Conservation (phyloP, 495 filamentous ascomycete species). For the Glonium stellatum region DNA sequence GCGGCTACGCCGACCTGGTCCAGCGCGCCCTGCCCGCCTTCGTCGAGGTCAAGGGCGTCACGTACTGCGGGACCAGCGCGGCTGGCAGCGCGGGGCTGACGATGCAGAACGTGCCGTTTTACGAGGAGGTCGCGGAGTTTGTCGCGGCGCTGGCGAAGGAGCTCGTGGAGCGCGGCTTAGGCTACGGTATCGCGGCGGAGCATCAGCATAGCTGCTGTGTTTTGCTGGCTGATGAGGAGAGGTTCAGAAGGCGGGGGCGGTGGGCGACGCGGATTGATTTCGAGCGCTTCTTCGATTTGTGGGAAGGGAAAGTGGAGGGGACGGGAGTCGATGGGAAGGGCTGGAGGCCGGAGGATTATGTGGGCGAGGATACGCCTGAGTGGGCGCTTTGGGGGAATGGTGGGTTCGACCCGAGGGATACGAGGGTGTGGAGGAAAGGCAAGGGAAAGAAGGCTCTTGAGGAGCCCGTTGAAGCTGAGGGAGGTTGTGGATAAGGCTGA, state of each 20-base stretch:
- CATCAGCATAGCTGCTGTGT: constrained; percentile 93
- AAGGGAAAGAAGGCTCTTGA: constrained; percentile 27
- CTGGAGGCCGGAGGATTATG: constrained; percentile 85
- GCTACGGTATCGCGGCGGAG: constrained; percentile 88
- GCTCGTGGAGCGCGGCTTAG: constrained; percentile 58
- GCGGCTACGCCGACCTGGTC: constrained; percentile 85
- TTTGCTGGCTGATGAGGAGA: constrained; percentile 63
- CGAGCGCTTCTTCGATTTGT: constrained; percentile 74
- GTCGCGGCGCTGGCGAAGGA: constrained; percentile 63
- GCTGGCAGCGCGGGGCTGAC: constrained; percentile 73
- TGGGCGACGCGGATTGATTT: constrained; percentile 95
- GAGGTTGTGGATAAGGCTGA: not conserved
- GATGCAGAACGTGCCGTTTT: constrained; percentile 95
- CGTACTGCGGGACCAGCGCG: constrained; percentile 86
- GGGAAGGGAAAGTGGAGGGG: constrained; percentile 64
- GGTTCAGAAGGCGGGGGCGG: constrained; percentile 65
- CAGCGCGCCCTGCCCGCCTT: constrained; percentile 79
- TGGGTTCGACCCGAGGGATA: constrained; percentile 86
- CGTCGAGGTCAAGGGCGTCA: constrained; percentile 92
- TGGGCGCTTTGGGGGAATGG: constrained; percentile 95
- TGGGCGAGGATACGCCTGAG: constrained; percentile 71
- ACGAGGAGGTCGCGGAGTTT: constrained; percentile 76
- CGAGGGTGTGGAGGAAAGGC: constrained; percentile 76
- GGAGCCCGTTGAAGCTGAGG: not conserved
- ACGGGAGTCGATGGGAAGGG: constrained; percentile 62